Percentiles rank a stretch among this genome's conserved stretches.
These are phyloP conservation scores for Bryoglossum gracile DNA, from an alignment of 495 filamentous ascomycete species.

Conservation along the genomic window DNA sequence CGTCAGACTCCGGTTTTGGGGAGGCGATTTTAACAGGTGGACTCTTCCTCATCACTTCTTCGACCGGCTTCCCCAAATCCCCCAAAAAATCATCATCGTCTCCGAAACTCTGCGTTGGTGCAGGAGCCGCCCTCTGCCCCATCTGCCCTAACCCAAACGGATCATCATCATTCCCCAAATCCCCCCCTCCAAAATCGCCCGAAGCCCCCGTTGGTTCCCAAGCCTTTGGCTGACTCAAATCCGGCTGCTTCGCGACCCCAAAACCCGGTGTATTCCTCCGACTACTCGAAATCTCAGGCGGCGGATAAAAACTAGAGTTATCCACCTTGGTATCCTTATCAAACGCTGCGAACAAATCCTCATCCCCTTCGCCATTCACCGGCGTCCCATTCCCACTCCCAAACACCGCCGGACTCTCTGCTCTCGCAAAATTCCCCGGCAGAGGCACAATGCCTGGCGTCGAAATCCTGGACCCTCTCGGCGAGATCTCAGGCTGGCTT, in stretches of 20 bases:
- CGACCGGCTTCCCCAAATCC: conserved; percentile 77
- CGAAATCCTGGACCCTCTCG: conserved; percentile 16
- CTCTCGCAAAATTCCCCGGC: conserved; percentile 18
- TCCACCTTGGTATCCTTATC: conserved; percentile 51
- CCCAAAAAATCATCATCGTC: conserved; percentile 84
- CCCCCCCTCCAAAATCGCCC: conserved; percentile 22
- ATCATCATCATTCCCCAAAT: conserved; percentile 54
- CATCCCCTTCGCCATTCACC: conserved; percentile 33
- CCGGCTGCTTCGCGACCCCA: conserved; percentile 10
- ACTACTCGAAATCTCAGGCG: conserved; percentile 39
- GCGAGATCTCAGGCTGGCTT: conserved; percentile 8
- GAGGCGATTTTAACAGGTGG: conserved; percentile 32
- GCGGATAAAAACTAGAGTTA: conserved; percentile 52
- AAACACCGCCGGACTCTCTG: conserved; percentile 13
- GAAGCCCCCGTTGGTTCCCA: conserved; percentile 33
- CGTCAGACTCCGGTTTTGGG: conserved; percentile 35
- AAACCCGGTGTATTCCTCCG: conserved; percentile 38
- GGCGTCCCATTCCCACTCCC: conserved; percentile 20
- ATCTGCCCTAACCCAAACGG: conserved; percentile 79
- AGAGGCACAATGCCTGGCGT: conserved; percentile 20
- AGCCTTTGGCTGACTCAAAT: conserved; percentile 33
- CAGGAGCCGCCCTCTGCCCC: conserved; percentile 35
- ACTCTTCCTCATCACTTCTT: conserved; percentile 51
- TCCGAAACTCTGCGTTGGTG: conserved; percentile 27
- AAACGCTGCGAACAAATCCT: conserved; percentile 57